Evolutionary conservation across 2,329 filamentous ascomycete genomes (phyloP).

Genomic region (Tolypocladium nubicola): DNA sequence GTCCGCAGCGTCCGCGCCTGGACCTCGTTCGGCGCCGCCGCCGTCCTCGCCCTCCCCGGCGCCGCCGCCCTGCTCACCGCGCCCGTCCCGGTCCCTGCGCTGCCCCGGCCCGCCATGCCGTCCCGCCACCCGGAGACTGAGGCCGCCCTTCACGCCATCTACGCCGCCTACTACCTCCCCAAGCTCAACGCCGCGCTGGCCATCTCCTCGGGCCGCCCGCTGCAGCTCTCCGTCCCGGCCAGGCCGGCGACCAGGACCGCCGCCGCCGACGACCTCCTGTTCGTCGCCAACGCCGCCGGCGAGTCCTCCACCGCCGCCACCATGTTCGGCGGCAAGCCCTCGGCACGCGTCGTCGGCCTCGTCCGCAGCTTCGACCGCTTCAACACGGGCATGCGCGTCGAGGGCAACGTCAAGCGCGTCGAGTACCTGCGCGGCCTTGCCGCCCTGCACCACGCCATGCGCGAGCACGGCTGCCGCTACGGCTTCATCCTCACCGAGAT

Average conservation of each 20-base stretch:
- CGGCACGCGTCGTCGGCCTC: slow-evolving; percentile 63
- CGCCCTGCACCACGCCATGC: slow-evolving; percentile 83
- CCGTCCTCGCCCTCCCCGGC: slow-evolving; percentile 62
- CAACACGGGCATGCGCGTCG: slow-evolving; percentile 88
- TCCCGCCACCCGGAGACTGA: slow-evolving; percentile 70
- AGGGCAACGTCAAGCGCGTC: slow-evolving; percentile 74
- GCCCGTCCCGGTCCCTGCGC: slow-evolving; percentile 49
- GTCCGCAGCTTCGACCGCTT: slow-evolving; percentile 87
- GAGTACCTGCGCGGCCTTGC: slow-evolving; percentile 81
- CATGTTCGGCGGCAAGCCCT: slow-evolving; percentile 36
- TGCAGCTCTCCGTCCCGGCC: slow-evolving; percentile 35
- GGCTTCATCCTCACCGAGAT: slow-evolving; percentile 96
- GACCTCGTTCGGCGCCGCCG: slow-evolving; percentile 64
- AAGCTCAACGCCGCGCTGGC: slow-evolving; percentile 80
- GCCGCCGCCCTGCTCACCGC: slow-evolving; percentile 64
- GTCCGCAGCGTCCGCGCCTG: slow-evolving; percentile 78
- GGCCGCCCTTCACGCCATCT: slow-evolving; percentile 62
- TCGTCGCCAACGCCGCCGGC: slow-evolving; percentile 52
- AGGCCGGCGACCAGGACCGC: slow-evolving; percentile 13
- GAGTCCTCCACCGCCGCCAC: slow-evolving; percentile 45
- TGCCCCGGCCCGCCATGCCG: slow-evolving; percentile 46
- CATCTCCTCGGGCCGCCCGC: slow-evolving; percentile 59
- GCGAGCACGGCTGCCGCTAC: slow-evolving; percentile 85
- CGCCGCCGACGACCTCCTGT: slow-evolving; percentile 43
- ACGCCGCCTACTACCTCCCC: slow-evolving; percentile 68